These are phyloP conservation scores for Giardia muris DNA, from an alignment of 208 protist species.

Conservation along the genomic window DNA sequence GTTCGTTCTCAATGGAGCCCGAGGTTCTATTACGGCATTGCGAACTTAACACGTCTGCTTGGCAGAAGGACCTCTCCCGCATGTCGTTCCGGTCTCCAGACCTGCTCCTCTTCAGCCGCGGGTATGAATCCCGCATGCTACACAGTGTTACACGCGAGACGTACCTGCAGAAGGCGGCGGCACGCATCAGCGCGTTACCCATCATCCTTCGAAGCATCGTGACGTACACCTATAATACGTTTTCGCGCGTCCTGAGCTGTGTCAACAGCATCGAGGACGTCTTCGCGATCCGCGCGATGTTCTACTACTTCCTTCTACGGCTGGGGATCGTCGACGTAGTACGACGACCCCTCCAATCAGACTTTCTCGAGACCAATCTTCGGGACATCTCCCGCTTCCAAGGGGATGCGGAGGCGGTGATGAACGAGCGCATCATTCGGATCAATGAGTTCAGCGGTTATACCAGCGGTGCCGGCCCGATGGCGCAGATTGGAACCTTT, in stretches of 20 bases:
- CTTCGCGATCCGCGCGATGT: not conserved
- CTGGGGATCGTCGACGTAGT: not conserved
- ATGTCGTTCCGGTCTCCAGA: not conserved
- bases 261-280: not conserved
- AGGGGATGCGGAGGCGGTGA: not conserved
- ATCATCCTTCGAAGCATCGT: not conserved
- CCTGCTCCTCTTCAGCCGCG: not conserved
- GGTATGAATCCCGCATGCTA: not conserved
- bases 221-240: not conserved
- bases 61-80: not conserved
- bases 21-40: not conserved
- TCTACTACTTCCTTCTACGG: not conserved
- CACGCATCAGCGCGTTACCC: not conserved
- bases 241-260: not conserved
- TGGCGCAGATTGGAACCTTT: not conserved
- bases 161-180: not conserved
- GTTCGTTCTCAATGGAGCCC: not conserved
- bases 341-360: not conserved
- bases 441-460: not conserved
- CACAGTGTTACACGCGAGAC: not conserved
- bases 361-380: not conserved
- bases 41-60: not conserved
- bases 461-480: not conserved
- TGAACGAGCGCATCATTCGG: not conserved
- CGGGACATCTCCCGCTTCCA: not conserved